Percentiles rank a stretch among this genome's conserved stretches.
phyloP scores from a whole-genome alignment of 1,139 yeast species.

The Arxiozyma heterogenica region DNA sequence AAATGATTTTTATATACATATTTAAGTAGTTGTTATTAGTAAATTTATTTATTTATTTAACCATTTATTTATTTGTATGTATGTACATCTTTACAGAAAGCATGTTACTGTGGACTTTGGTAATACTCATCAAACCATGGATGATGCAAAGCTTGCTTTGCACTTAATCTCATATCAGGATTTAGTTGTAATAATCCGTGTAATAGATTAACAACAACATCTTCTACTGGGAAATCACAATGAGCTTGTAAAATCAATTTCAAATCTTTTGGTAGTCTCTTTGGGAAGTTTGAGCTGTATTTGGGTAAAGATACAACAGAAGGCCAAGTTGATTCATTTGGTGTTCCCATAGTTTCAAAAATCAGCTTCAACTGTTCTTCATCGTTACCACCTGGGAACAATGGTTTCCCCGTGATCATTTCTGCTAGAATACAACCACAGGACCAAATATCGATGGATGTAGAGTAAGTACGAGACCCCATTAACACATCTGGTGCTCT shows the following conservation, averaged over 20 bases:
- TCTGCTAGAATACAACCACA: constrained; percentile 97
- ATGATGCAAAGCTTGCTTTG: constrained; percentile 86
- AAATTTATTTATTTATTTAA: too few relatives aligned
- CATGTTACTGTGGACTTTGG: constrained; percentile 8
- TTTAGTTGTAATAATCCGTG: constrained; percentile 76
- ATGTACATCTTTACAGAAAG: neutral
- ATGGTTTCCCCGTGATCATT: constrained; percentile 96
- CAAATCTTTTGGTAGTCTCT: constrained; percentile 80
- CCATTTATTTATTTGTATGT: neutral
- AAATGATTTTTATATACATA: neutral
- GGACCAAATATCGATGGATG: constrained; percentile 97
- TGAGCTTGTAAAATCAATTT: constrained; percentile 46
- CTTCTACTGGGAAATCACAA: constrained; percentile 59
- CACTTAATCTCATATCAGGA: constrained; percentile 85
- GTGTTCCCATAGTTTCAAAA: constrained; percentile 92
- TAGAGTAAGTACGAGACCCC: constrained; percentile 91
- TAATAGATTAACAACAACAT: constrained; percentile 69
- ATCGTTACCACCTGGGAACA: constrained; percentile 92
- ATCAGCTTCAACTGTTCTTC: constrained; percentile 88
- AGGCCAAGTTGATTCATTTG: constrained; percentile 94
- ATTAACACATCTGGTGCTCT: constrained; percentile 95
- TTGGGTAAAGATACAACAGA: constrained; percentile 81
- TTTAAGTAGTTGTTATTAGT: too few relatives aligned
- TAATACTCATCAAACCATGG: constrained; percentile 87
- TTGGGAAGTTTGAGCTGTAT: constrained; percentile 77